Percentiles rank a stretch among this genome's conserved stretches.
phyloP scores from a whole-genome alignment of 148 eudicot genomes.

The Rhododendron ovatum region DNA sequence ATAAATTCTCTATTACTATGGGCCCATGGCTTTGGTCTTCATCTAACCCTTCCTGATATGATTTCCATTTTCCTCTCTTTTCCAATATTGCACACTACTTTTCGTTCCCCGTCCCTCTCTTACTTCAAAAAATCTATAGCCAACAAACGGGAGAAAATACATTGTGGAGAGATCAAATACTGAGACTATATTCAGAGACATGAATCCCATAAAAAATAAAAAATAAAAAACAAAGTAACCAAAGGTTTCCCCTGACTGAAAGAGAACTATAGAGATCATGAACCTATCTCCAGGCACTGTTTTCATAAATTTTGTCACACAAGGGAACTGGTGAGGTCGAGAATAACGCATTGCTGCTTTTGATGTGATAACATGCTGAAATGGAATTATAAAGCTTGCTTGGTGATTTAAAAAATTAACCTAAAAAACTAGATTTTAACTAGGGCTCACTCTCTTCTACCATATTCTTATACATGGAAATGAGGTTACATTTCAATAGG shows the following conservation, averaged over 20 bases:
- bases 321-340: not conserved
- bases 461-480: not conserved
- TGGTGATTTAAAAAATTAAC: not conserved
- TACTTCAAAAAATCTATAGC: not conserved
- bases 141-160: not conserved
- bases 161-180: not conserved
- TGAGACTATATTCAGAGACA: not conserved
- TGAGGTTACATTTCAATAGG: not conserved
- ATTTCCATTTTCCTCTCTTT: not conserved
- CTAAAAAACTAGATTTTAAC: not conserved
- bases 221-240: not conserved
- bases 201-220: not conserved
- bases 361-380: not conserved
- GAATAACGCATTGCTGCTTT: not conserved
- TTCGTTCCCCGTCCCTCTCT: not conserved
- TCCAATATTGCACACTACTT: not conserved
- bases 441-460: not conserved
- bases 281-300: not conserved
- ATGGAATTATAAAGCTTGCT: not conserved
- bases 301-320: not conserved
- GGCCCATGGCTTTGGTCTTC: not conserved
- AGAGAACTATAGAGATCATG: not conserved
- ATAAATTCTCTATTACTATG: not conserved
- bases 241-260: not conserved
- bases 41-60: not conserved